phyloP scores from a whole-genome alignment of 2,329 filamentous ascomycete genomes.

The Microsporum audouinii region DNA sequence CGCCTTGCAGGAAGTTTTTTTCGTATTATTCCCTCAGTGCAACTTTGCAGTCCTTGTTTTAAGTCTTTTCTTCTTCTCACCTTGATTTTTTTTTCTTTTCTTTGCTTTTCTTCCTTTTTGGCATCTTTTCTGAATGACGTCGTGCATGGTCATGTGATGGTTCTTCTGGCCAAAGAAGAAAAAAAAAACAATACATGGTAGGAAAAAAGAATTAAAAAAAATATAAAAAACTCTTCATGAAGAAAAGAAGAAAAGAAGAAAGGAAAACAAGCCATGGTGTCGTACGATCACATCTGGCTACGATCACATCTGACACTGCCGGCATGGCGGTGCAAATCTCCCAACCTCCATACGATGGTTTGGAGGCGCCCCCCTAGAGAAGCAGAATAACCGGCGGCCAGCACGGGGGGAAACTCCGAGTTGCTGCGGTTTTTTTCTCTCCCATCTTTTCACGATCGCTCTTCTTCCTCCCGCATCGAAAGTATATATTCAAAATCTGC shows the following conservation, averaged over 20 bases:
- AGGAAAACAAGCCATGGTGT: not conserved
- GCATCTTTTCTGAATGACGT: not conserved
- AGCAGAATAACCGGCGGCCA: too few species aligned
- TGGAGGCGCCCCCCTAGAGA: too few species aligned
- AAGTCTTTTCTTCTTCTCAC: not conserved
- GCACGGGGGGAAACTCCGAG: not conserved
- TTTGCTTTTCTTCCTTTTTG: not conserved
- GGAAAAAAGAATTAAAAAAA: not conserved
- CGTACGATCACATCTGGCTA: not conserved
- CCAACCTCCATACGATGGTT: too few species aligned
- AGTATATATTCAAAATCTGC: not conserved
- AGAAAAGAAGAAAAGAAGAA: not conserved
- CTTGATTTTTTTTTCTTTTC: not conserved
- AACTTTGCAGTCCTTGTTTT: too few species aligned
- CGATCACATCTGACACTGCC: too few species aligned
- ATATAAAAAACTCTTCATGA: too few species aligned
- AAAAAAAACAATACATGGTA: not conserved
- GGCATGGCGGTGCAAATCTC: too few species aligned
- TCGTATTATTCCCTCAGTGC: not conserved
- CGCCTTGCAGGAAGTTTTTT: not conserved
- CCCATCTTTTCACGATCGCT: not conserved
- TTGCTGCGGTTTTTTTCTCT: not conserved
- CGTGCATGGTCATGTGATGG: not conserved
- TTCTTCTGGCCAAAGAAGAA: not conserved
- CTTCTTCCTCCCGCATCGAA: not conserved